Percentiles rank a stretch among this genome's conserved stretches.
These are phyloP conservation scores for Emergomyces orientalis DNA, from an alignment of 2,329 filamentous ascomycete species.

Conservation along the genomic window DNA sequence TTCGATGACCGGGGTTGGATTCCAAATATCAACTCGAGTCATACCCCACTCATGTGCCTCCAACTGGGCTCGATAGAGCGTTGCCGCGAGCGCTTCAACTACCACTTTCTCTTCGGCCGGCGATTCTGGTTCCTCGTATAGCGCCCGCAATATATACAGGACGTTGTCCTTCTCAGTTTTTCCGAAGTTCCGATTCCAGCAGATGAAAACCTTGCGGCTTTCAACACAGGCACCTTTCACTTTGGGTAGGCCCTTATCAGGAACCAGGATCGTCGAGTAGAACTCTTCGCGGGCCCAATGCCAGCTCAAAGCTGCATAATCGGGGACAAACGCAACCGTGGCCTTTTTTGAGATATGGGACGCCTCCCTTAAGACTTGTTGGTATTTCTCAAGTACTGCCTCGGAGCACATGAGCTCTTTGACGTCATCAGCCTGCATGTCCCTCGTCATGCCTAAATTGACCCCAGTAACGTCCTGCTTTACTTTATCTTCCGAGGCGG, in stretches of 20 bases:
- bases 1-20: slow-evolving; percentile 52
- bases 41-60: slow-evolving; percentile 66
- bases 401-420: slow-evolving; percentile 43
- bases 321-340: slow-evolving; percentile 59
- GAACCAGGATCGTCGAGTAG: slow-evolving; percentile 56
- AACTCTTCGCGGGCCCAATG: slow-evolving; percentile 75
- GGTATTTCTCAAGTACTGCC: slow-evolving; percentile 58
- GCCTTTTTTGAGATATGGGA: slow-evolving; percentile 33
- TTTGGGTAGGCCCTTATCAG: slow-evolving; percentile 39
- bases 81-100: slow-evolving; percentile 48
- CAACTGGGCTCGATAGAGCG: slow-evolving; percentile 57
- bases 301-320: slow-evolving; percentile 61
- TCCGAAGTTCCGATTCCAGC: slow-evolving; percentile 35
- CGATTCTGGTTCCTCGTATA: slow-evolving; percentile 33
- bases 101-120: slow-evolving; percentile 40
- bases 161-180: slow-evolving; percentile 29
- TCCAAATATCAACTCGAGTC: slow-evolving; percentile 70
- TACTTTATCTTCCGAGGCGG: slow-evolving; percentile 24
- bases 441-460: slow-evolving; percentile 23
- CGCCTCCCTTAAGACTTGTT: slow-evolving; percentile 48
- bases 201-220: slow-evolving; percentile 30
- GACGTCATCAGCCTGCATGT: slow-evolving; percentile 29
- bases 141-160: slow-evolving; percentile 36
- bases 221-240: slow-evolving; percentile 63
- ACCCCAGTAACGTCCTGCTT: slow-evolving; percentile 19